Conservation (phyloP, 192 early-diverging fungal genomes). For the Geosiphon pyriformis region DNA sequence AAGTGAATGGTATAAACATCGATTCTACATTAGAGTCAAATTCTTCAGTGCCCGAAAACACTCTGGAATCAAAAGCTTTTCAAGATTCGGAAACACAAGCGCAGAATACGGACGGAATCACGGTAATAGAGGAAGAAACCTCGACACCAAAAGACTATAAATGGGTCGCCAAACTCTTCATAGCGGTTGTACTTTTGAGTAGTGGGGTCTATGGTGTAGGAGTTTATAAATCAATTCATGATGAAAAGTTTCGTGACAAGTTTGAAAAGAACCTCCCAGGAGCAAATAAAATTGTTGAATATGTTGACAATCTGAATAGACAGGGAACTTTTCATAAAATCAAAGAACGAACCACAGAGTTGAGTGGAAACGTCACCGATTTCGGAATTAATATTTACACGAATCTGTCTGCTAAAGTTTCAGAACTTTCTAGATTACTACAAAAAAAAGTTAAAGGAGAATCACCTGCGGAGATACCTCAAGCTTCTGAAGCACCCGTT, state of each 20-base stretch:
- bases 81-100: no score
- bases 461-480: neutral
- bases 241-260: slow-evolving; percentile 51
- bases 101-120: no score
- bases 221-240: slow-evolving; percentile 43
- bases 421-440: neutral
- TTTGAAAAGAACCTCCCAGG: slow-evolving; percentile 59
- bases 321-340: slow-evolving; percentile 29
- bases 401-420: neutral
- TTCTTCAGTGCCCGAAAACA: no score
- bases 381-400: neutral
- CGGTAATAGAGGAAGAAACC: no score
- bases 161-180: slow-evolving; percentile 4
- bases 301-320: slow-evolving; percentile 46
- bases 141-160: no score
- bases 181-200: slow-evolving; percentile 25
- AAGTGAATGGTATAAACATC: no score
- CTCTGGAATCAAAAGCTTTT: no score
- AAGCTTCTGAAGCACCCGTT: neutral
- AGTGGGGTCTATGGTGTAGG: slow-evolving; percentile 44
- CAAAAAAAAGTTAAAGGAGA: neutral
- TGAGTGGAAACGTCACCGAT: neutral
- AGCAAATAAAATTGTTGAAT: slow-evolving; percentile 44
- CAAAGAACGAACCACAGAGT: neutral
- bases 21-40: no score